Base-by-base conservation (phyloP, 768 basidiomycete genomes). In the Hydnomerulius pinastri region DNA sequence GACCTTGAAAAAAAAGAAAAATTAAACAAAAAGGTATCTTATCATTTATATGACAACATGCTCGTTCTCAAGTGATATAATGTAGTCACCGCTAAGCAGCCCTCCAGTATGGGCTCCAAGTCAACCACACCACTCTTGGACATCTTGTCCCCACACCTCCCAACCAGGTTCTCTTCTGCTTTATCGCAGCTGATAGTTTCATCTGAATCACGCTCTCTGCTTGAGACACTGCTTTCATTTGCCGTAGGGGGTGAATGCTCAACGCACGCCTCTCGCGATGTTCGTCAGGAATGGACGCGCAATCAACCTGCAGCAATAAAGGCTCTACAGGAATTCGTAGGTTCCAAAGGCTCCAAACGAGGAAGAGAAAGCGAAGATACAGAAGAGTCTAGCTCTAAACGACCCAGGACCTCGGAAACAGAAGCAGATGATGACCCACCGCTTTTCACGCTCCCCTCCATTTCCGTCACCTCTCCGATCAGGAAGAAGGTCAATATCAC, bases 401-500 rank as follows among this genome's bases (percentile, higher is more conserved):
- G 58, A 43, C 56, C 44, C 37, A 63, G 70, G 47, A 63, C 57
- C 17, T 7, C 20, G 0, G 41, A 39, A 2, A 51, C 56, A 21
- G 55, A 54, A 24, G 59, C 55, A 6, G 70, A 73, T 27, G 80
- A 80, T 29, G n/a, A n/a, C n/a, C 59, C 67, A 0, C 78, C 83
- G 1, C 49, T 78, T 9, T 84, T 79, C 67, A 80, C 83, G 2
- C 70, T 90, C 1, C 81, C 86, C 33, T 68, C 82, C 15, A 67
- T 91, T 35, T 89, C 87, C 24, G 72, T 77, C n/a, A 81, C 85
- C 10, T 82, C 88, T 0, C 89, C 89, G 10, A 66, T 90, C 44
- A 83, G 90, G 44, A 89, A 87, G 71, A 90, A 88, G 55, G 78
- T 86, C 32, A 81, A 90, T 58, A 76, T 90, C 58, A 77, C 78